These are phyloP conservation scores for Echinosophora koreensis DNA, from an alignment of 306 rosid species.

Conservation along the genomic window DNA sequence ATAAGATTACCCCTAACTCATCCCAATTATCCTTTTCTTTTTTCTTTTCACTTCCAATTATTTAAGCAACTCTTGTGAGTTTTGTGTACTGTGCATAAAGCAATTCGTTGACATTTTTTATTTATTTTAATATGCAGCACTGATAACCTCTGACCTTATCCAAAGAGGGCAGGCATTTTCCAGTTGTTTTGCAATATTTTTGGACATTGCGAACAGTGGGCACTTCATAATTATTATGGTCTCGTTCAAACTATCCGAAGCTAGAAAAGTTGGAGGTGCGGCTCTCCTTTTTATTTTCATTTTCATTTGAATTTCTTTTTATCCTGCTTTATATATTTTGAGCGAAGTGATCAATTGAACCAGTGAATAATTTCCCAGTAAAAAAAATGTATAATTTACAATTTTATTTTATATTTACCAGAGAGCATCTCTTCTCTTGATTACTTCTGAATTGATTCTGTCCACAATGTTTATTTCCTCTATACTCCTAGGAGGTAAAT, in stretches of 20 bases:
- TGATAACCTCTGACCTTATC: conserved; percentile 43
- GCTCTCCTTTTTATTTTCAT: conserved; percentile 33
- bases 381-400: conserved; percentile 35
- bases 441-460: conserved; percentile 21
- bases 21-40: too few relatives aligned
- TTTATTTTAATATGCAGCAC: conserved; percentile 50
- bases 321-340: conserved; percentile 32
- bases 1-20: too few relatives aligned
- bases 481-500: not conserved
- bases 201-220: conserved; percentile 39
- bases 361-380: conserved; percentile 36
- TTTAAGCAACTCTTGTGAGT: too few relatives aligned
- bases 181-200: conserved; percentile 45
- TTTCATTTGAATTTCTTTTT: conserved; percentile 27
- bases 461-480: not conserved
- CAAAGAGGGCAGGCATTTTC: conserved; percentile 44
- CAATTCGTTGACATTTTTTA: not conserved
- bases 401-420: conserved; percentile 18
- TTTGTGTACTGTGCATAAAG: too few relatives aligned
- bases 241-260: conserved; percentile 41
- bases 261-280: conserved; percentile 53
- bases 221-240: conserved; percentile 44
- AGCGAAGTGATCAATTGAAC: conserved; percentile 43
- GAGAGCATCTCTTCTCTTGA: conserved; percentile 1
- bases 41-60: not conserved